A percentile compares a stretch with the other conserved stretches of the same genome.
Evolutionary conservation across 1,284 basidiomycete species (phyloP).

Genomic region (Sporisorium iseilematis-ciliati): DNA sequence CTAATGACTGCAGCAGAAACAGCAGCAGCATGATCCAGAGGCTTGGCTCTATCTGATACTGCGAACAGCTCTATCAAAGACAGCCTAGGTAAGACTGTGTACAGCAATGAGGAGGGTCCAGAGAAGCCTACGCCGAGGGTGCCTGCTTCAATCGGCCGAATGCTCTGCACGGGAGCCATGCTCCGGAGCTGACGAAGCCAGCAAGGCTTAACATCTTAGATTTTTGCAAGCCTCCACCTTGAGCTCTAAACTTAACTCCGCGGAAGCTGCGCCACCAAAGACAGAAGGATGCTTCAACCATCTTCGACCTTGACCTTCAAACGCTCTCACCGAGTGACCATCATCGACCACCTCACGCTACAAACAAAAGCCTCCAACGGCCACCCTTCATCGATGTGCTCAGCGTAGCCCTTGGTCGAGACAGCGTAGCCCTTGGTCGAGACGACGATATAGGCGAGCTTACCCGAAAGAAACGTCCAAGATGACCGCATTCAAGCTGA

Average conservation of each 20-base stretch:
- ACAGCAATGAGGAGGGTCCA: too few relatives aligned
- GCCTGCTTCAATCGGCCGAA: background rate
- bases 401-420: background rate
- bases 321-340: background rate
- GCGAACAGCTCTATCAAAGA: too few relatives aligned
- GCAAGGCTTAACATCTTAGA: background rate
- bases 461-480: background rate
- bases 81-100: too few relatives aligned
- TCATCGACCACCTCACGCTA: background rate
- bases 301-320: background rate
- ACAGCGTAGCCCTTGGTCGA: background rate
- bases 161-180: background rate
- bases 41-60: background rate
- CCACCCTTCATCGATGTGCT: too few relatives aligned
- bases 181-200: slow-evolving; percentile 2
- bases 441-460: background rate
- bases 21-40: too few relatives aligned
- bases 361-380: too few relatives aligned
- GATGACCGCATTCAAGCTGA: slow-evolving; percentile 22
- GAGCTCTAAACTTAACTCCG: background rate
- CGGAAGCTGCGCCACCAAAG: slow-evolving; percentile 8
- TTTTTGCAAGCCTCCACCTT: background rate
- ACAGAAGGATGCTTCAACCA: background rate
- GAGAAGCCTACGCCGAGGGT: too few relatives aligned
- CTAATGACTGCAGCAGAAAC: background rate